Conservation (phyloP, 2,329 filamentous ascomycete genomes). For the Paramyrothecium sp. region DNA sequence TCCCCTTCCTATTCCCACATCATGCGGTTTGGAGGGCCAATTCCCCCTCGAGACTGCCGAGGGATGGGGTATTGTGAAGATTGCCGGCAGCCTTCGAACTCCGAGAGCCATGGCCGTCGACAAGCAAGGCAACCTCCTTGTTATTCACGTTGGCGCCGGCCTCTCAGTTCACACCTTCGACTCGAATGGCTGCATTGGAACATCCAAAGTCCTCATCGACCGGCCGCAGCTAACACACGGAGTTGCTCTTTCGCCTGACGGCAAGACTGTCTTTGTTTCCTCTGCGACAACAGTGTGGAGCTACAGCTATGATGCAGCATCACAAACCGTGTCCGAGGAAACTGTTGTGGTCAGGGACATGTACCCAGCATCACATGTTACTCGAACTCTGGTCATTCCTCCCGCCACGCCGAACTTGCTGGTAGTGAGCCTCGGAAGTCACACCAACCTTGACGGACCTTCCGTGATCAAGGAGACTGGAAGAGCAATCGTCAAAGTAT, state of each 20-base stretch:
- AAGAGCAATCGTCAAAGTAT: conserved; percentile 40
- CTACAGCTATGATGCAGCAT: conserved; percentile 55
- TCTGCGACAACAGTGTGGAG: conserved; percentile 44
- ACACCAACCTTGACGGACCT: conserved; percentile 36
- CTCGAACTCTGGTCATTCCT: conserved; percentile 33
- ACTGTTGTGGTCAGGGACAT: conserved; percentile 37
- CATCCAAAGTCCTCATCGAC: conserved; percentile 32
- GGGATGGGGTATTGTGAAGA: conserved; percentile 37
- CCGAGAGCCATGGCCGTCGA: conserved; percentile 36
- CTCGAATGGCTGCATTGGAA: conserved; percentile 36
- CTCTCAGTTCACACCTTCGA: conserved; percentile 39
- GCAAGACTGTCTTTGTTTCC: conserved; percentile 36
- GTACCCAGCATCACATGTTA: conserved; percentile 36
- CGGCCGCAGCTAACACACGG: conserved; percentile 37
- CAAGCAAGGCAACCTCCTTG: conserved; percentile 33
- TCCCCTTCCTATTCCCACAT: background rate
- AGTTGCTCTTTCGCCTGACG: conserved; percentile 35
- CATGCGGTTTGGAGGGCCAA: conserved; percentile 1
- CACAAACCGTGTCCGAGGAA: conserved; percentile 43
- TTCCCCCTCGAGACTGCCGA: conserved; percentile 29
- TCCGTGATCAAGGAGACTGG: conserved; percentile 21
- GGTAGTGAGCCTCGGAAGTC: conserved; percentile 36
- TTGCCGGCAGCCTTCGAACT: conserved; percentile 32
- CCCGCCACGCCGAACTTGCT: conserved; percentile 33
- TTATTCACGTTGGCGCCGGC: conserved; percentile 32